These are phyloP conservation scores for Alternaria viburni DNA, from an alignment of 2,329 filamentous ascomycete species.

Conservation along the genomic window DNA sequence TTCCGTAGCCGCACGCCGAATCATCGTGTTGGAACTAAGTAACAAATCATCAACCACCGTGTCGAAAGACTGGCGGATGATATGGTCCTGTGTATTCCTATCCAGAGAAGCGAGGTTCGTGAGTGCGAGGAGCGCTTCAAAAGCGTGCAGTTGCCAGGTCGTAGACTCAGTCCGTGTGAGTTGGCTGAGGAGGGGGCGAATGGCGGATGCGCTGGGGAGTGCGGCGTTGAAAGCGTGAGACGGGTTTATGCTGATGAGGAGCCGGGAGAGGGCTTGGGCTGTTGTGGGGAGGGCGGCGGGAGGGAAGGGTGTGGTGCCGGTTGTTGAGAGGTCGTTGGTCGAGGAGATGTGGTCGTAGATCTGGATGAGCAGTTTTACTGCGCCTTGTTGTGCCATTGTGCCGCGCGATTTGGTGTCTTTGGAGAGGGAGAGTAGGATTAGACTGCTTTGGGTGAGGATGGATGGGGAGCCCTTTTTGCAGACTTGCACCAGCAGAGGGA, in stretches of 20 bases:
- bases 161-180: conserved; percentile 66
- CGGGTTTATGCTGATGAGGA: conserved; percentile 86
- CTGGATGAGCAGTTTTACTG: conserved; percentile 80
- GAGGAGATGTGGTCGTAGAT: conserved; percentile 65
- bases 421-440: conserved; percentile 79
- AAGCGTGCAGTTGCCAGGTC: conserved; percentile 80
- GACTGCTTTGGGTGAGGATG: conserved; percentile 74
- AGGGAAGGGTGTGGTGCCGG: conserved; percentile 41
- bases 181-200: conserved; percentile 79
- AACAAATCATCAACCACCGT: conserved; percentile 79
- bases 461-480: conserved; percentile 74
- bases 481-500: conserved; percentile 77
- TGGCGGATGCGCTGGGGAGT: conserved; percentile 75
- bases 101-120: conserved; percentile 88
- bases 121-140: conserved; percentile 88
- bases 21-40: conserved; percentile 73
- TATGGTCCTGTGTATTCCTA: conserved; percentile 66
- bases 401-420: conserved; percentile 76
- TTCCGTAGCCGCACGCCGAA: conserved; percentile 85
- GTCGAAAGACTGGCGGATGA: conserved; percentile 76
- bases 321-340: conserved; percentile 53
- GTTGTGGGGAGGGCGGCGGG: conserved; percentile 59
- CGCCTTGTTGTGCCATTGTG: conserved; percentile 89
- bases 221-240: conserved; percentile 81
- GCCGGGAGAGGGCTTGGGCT: conserved; percentile 81